Evolutionary conservation across 139 green algal species (phyloP).

Genomic region (Closterium sp.): DNA sequence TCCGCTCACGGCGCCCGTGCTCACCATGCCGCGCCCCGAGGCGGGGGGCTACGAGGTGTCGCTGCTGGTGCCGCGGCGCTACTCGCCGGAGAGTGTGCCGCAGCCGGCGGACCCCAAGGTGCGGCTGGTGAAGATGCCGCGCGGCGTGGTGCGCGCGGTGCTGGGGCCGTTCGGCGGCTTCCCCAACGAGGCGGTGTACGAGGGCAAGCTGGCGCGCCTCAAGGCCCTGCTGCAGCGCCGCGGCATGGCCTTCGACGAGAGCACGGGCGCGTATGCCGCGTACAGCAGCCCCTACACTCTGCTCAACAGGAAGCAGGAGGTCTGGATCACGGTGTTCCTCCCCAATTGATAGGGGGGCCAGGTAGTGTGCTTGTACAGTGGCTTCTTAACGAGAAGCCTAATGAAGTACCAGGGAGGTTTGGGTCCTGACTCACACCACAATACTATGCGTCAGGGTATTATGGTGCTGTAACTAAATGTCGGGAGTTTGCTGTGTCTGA

Average conservation of each 20-base stretch:
- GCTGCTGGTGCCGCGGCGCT: background rate
- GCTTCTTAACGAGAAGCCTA: background rate
- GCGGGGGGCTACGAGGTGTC: background rate
- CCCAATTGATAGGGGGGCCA: background rate
- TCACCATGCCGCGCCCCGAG: background rate
- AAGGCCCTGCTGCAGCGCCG: background rate
- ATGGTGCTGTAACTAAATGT: no score
- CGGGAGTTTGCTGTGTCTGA: no score
- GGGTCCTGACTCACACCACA: no score
- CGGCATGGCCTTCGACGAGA: background rate
- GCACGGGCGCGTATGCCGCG: background rate
- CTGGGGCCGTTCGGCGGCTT: background rate
- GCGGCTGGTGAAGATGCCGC: background rate
- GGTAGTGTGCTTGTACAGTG: background rate
- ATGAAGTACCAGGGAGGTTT: no score
- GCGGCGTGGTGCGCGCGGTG: background rate
- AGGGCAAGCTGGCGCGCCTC: background rate
- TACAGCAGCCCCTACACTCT: background rate
- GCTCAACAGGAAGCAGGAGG: background rate
- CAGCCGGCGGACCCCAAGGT: background rate
- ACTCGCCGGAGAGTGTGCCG: background rate
- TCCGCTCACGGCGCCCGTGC: background rate
- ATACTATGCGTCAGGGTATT: no score
- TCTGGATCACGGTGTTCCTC: background rate
- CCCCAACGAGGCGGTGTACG: background rate